A percentile compares a stretch with the other conserved stretches of the same genome.
Evolutionary conservation across 352 stramenopile species (phyloP).

Genomic region (Globisporangium camurandrum): DNA sequence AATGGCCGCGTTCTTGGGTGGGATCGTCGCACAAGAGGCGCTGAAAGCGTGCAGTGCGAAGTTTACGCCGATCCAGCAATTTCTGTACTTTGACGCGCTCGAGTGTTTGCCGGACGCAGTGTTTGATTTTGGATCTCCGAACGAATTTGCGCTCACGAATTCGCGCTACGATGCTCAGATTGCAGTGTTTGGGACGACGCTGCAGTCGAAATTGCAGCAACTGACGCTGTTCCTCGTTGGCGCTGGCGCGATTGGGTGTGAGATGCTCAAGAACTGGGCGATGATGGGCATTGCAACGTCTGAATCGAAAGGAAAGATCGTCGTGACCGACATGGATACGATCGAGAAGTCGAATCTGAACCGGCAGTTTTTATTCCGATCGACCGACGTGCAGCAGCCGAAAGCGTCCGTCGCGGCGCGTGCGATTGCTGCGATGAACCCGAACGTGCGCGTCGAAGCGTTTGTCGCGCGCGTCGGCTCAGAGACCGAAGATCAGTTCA

Average conservation of each 20-base stretch:
- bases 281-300: slow-evolving; percentile 97
- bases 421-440: slow-evolving; percentile 95
- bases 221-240: slow-evolving; percentile 97
- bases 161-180: slow-evolving; percentile 93
- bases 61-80: slow-evolving; percentile 98
- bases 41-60: slow-evolving; percentile 98
- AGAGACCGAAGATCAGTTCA: slow-evolving; percentile 97
- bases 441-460: slow-evolving; percentile 87
- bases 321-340: slow-evolving; percentile 99
- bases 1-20: slow-evolving; percentile 96
- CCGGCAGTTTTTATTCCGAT: slow-evolving; percentile 98
- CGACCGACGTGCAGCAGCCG: slow-evolving; percentile 93
- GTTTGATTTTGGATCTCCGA: slow-evolving; percentile 22
- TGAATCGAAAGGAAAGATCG: slow-evolving; percentile 78
- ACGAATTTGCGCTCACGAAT: slow-evolving; percentile 58
- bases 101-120: slow-evolving; percentile 92
- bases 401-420: slow-evolving; percentile 93
- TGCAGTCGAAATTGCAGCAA: slow-evolving; percentile 81
- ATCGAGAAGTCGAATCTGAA: slow-evolving; percentile 99
- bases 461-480: slow-evolving; percentile 82
- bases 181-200: slow-evolving; percentile 76
- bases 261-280: slow-evolving; percentile 99
- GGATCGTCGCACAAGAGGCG: slow-evolving; percentile 96
- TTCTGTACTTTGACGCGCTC: slow-evolving; percentile 98
- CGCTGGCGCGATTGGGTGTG: slow-evolving; percentile 98